Evolutionary conservation across 257 asterid genomes (phyloP).

Genomic region (Plantago elongata): DNA sequence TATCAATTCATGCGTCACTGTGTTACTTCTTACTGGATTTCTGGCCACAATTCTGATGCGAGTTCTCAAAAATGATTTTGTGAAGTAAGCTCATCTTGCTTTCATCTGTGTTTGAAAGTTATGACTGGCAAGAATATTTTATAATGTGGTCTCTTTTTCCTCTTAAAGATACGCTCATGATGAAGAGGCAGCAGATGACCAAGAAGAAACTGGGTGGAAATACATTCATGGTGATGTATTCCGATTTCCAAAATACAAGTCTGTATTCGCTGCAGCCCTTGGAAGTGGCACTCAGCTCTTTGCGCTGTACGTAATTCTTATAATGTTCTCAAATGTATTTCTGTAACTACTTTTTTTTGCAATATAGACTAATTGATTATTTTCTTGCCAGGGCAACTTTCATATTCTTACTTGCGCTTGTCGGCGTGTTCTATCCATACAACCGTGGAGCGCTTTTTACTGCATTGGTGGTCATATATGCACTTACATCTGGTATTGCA

Average conservation of each 20-base stretch:
- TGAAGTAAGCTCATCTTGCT: conserved; percentile 42
- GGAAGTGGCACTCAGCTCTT: conserved; percentile 73
- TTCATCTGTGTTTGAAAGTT: background rate
- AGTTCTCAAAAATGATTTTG: conserved; percentile 64
- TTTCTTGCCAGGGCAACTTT: conserved; percentile 43
- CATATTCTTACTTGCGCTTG: conserved; percentile 60
- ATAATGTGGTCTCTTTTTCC: background rate
- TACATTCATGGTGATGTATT: conserved; percentile 74
- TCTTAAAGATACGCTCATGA: conserved; percentile 60
- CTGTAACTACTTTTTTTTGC: background rate
- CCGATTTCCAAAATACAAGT: conserved; percentile 57
- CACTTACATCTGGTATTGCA: conserved; percentile 63
- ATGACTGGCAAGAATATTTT: background rate
- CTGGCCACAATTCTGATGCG: conserved; percentile 68
- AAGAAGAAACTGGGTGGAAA: conserved; percentile 80
- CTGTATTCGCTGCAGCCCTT: conserved; percentile 57
- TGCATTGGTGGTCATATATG: conserved; percentile 58
- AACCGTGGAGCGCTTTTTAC: conserved; percentile 65
- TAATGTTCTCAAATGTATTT: background rate
- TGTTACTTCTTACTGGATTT: conserved; percentile 59
- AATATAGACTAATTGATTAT: background rate
- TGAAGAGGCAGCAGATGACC: conserved; percentile 63
- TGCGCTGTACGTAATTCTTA: conserved; percentile 44
- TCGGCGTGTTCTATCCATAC: conserved; percentile 65
- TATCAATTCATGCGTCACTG: conserved; percentile 64